Evolutionary conservation across 129 eudicot genomes (phyloP).

Genomic region (Scalesia atractyloides): DNA sequence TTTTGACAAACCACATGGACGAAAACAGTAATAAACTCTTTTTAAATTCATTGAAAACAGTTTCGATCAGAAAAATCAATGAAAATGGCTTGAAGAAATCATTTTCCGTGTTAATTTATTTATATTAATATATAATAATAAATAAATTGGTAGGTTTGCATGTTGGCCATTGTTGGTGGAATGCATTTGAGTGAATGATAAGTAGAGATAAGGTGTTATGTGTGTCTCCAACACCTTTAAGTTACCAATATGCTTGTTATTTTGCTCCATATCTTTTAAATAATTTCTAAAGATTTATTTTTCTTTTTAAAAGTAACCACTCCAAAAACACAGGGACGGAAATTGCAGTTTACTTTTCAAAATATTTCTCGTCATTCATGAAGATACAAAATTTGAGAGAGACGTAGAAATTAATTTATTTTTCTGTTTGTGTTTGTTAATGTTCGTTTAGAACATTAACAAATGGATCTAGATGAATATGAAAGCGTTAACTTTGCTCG

Average conservation of each 20-base stretch:
- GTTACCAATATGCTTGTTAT: slow-evolving; percentile 10
- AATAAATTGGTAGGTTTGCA: slow-evolving; percentile 15
- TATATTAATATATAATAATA: neutral
- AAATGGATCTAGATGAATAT: too few relatives aligned
- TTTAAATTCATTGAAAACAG: neutral
- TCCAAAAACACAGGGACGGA: too few relatives aligned
- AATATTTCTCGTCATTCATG: too few relatives aligned
- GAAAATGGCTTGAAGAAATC: neutral
- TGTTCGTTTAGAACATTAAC: too few relatives aligned
- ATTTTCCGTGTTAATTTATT: neutral
- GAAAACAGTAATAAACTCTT: too few relatives aligned
- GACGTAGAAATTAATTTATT: too few relatives aligned
- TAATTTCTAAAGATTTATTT: neutral
- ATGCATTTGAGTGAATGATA: slow-evolving; percentile 29
- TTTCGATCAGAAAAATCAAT: neutral
- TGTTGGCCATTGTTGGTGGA: slow-evolving; percentile 30
- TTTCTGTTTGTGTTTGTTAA: too few relatives aligned
- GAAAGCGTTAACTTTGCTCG: too few relatives aligned
- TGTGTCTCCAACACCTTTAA: slow-evolving; percentile 18
- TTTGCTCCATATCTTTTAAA: slow-evolving; percentile 14
- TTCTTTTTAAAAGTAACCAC: too few relatives aligned
- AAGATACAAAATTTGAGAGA: too few relatives aligned
- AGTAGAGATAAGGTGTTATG: slow-evolving; percentile 25
- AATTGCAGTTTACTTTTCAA: too few relatives aligned
- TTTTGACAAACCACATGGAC: too few relatives aligned